Percentiles rank a stretch among this genome's conserved stretches.
Conservation (phyloP, 1,284 basidiomycete genomes). For the Flammula alnicola region DNA sequence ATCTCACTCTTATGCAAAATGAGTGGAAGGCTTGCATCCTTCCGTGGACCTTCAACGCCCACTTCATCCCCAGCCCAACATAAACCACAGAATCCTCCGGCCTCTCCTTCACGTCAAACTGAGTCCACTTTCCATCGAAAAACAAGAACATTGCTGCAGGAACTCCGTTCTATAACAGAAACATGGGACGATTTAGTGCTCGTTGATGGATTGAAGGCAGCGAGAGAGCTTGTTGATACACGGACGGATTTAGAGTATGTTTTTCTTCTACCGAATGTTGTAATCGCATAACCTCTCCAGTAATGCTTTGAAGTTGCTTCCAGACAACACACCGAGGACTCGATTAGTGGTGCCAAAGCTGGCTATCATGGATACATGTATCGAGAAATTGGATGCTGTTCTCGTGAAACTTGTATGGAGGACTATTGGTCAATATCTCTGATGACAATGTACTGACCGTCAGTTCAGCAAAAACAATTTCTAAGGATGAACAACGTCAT, state of each 20-base stretch:
- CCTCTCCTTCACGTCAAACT: constrained; percentile 55
- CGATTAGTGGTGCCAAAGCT: constrained; percentile 67
- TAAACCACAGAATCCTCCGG: constrained; percentile 42
- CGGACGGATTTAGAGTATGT: constrained; percentile 80
- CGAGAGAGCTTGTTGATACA: constrained; percentile 65
- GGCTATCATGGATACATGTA: constrained; percentile 65
- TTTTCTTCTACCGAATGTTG: constrained; percentile 3
- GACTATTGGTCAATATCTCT: constrained; percentile 3
- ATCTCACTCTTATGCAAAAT: constrained; percentile 13
- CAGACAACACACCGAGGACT: constrained; percentile 57
- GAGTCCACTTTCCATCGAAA: constrained; percentile 79
- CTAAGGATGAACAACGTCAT: constrained; percentile 61
- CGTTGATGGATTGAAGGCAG: constrained; percentile 73
- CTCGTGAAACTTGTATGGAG: constrained; percentile 62
- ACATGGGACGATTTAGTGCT: constrained; percentile 81
- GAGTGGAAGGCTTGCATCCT: constrained; percentile 67
- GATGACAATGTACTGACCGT: background rate
- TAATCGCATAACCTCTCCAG: constrained; percentile 40
- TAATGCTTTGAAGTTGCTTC: constrained; percentile 62
- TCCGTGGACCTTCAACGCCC: constrained; percentile 77
- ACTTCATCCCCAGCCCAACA: constrained; percentile 62
- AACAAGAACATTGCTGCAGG: constrained; percentile 63
- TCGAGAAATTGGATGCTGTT: constrained; percentile 62
- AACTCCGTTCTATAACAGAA: constrained; percentile 59
- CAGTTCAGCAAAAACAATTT: constrained; percentile 67